Base-by-base conservation (phyloP, 2,329 filamentous ascomycete species). In the Colletotrichum graminicola region DNA sequence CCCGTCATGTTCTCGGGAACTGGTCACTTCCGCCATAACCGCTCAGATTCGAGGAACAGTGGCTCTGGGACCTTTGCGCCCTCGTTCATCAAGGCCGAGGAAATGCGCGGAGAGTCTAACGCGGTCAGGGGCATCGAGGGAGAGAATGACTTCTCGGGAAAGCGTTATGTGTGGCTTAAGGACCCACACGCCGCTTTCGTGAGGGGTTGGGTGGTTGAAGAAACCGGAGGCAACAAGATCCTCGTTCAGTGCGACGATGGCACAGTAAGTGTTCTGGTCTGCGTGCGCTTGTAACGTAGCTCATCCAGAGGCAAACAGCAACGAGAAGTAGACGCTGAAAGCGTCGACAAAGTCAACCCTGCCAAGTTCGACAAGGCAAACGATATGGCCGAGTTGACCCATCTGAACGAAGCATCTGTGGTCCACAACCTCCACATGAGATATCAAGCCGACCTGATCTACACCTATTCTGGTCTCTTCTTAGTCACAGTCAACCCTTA, bases 351-450 rank as follows among this genome's bases (percentile, higher is more conserved):
- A 83, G 97, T 99, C 85, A 99, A 99, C 82, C 96, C 96, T 57
- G 95, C 95, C 78, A 99, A 99, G 81, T 99, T 99, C 84, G 96
- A 99, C 88, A 99, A 98, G 83, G 95, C 95, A 74, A 94, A 97
- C 84, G 97, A 99, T 82, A 99, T 99, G 96, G 96, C 97, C 32
- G 96, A 99, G 81, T 88, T 99, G 78, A 99, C 96, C 7, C 96
- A 99, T 82, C 86, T 99, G 74, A 99, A 99, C 82, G 96, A 99
- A 83, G 93, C 95, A 29, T 98, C 96, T 0, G 96, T 99, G 62
- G 95, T 99, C 62, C 95, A 99, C 84, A 99, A 99, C 79, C 88
- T 99, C 68, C 93, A 97, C 76, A 95, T 94, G 86, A 88, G 96
- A 82, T 99, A 99, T 80, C 94, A 98, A 81, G 89, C 96, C 55